Base-by-base conservation (phyloP, 83 land plant genomes). In the Thuja plicata region DNA sequence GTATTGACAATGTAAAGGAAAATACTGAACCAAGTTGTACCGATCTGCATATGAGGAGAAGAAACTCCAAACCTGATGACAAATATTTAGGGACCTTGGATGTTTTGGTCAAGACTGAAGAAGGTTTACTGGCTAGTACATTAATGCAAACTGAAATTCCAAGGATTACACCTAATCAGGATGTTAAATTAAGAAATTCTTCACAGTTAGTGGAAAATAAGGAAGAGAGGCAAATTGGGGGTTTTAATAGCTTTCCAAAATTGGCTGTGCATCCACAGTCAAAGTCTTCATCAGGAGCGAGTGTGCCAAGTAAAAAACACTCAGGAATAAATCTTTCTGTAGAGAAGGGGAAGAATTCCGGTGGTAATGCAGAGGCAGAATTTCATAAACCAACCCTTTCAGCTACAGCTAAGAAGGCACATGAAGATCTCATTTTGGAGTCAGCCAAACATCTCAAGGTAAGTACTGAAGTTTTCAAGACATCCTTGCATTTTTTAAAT, bases 361-460 rank as follows among this genome's bases (percentile, higher is more conserved):
- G 66, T 78, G 83, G 62, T 34, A 45, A 81, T 17, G 50, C 89
- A 46, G 93, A 94, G 73, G 77, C 57, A 77, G 90, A 88, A 40
- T 86, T 66, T 34, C 88, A 54, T 89, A 43, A 66, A 62, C 87
- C 77, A 66, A 88, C 55, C 50, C n/a, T 74, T 2, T 85, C 84
- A 79, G 91, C 71, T 81, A 43, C 81, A 55, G 91, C 84, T 8
- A 89, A 89, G 37, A 91, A 89, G 89, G 92, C 88, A 41, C 92
- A 92, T 57, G 94, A 96, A 87, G 95, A 94, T 88, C 78, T 89
- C 35, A 88, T 94, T 78, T 89, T 94, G 46, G 91, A 92, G 81
- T 92, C 94, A 88, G 94, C 95, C 37, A 90, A 90, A 77, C 32
- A 35, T 55, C 90, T 95, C 32, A 86, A 95, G 93, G 96, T 94